Evolutionary conservation across 306 rosid species (phyloP), one percentile per base, ranked within the genome.

Genomic region (Crataegus laevigata): DNA sequence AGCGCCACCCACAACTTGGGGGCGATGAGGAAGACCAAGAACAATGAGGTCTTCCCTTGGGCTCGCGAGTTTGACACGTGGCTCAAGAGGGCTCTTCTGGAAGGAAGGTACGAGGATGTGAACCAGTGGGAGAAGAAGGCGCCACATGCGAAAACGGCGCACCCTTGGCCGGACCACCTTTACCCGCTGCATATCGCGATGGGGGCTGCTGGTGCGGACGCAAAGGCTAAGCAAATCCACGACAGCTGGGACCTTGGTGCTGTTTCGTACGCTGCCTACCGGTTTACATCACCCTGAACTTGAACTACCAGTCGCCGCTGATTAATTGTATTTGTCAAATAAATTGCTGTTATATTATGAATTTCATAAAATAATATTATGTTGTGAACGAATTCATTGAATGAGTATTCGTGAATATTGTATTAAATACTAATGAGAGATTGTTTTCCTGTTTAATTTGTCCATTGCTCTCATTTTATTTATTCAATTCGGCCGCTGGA

Each of bases 1-100:
- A 86, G 88, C 79, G 97, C 97, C 19, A 80, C 89, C 57, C 98
- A 94, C 52, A 94, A 94, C 81, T 71, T 94, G 69, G 78, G 93
- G 74, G 68, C 69, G 36, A 15, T 88, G 30, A 57, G 4, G 2
- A 64, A 1, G 3, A 32, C 30, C 24, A 28, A 18, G 11, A 18
- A 21, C 54, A 50, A 15, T 50, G 54, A 18, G 2, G 1, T 17
- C 5, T 2, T 17, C 8, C 54, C 54, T 50, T 50, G 54, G 54
- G 54, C 54, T 50, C 54, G 18, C 8, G 54, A 50, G 8, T 50
- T 50, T 50, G 54, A 50, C 54, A 40, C 43, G 43, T 40, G 43
- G 43, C 11, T 40, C 43, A 40, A 40, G 43, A 19, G 18, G 8
- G 21, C 21, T 50, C 21, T 50, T 50, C 54, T 50, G 8, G 54